These are phyloP conservation scores for Tuber indicum DNA, from an alignment of 495 filamentous ascomycete genomes.

Conservation along the genomic window DNA sequence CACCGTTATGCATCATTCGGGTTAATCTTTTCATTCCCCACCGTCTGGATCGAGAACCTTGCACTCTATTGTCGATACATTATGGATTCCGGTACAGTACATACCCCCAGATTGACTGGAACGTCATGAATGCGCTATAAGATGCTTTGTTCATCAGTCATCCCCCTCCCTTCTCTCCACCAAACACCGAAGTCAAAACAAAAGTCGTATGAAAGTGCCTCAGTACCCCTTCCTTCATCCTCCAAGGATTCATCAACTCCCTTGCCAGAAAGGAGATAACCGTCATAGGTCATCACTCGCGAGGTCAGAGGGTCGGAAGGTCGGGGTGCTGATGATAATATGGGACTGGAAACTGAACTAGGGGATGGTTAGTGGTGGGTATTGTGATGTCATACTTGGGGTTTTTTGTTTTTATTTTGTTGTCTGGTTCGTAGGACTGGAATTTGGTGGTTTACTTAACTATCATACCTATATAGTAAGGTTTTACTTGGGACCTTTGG, in stretches of 20 bases:
- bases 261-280: too few relatives aligned
- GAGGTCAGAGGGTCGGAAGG: too few relatives aligned
- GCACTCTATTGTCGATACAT: neutral
- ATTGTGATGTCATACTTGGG: too few relatives aligned
- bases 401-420: too few relatives aligned
- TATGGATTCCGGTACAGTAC: neutral
- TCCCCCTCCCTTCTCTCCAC: neutral
- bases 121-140: neutral
- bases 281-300: too few relatives aligned
- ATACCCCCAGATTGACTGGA: neutral
- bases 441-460: too few relatives aligned
- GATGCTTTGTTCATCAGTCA: neutral
- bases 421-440: too few relatives aligned
- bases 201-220: neutral
- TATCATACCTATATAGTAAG: neutral
- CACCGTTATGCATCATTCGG: neutral
- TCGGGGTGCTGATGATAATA: too few relatives aligned
- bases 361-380: too few relatives aligned
- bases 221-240: too few relatives aligned
- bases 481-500: neutral
- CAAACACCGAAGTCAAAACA: neutral
- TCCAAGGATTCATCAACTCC: too few relatives aligned
- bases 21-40: neutral
- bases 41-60: neutral
- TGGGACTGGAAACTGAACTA: too few relatives aligned